These are phyloP conservation scores for Ophiobolus disseminans DNA, from an alignment of 2,329 filamentous ascomycete species.

Conservation along the genomic window DNA sequence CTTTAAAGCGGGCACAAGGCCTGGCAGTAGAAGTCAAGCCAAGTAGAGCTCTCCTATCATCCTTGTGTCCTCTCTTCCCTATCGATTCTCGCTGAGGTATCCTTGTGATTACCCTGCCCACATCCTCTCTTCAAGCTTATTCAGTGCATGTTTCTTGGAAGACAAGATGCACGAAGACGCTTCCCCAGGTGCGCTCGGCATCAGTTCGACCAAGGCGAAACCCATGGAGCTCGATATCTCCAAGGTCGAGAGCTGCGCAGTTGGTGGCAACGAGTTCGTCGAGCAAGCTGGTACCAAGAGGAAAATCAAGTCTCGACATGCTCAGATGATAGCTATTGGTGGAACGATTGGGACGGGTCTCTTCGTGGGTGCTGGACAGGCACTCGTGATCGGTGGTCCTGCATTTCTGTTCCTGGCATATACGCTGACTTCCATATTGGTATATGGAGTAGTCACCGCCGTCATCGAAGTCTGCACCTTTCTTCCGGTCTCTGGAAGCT, in stretches of 20 bases:
- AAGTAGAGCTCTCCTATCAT: neutral
- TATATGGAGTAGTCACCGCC: slow-evolving; percentile 56
- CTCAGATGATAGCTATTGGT: slow-evolving; percentile 68
- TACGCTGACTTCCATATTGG: slow-evolving; percentile 48
- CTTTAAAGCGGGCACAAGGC: neutral
- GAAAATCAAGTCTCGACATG: slow-evolving; percentile 52
- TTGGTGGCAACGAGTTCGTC: neutral
- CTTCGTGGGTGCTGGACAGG: slow-evolving; percentile 64
- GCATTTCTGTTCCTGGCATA: slow-evolving; percentile 44
- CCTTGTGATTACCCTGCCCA: neutral
- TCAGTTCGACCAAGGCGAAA: neutral
- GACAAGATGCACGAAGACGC: neutral
- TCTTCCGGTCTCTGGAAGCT: slow-evolving; percentile 61
- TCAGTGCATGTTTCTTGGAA: neutral
- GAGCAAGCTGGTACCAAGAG: neutral
- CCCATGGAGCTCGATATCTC: neutral
- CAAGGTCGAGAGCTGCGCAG: neutral
- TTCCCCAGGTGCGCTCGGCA: neutral
- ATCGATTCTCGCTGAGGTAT: too few relatives aligned
- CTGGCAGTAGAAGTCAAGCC: neutral
- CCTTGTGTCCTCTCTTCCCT: neutral
- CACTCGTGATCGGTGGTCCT: slow-evolving; percentile 56
- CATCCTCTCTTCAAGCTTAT: neutral
- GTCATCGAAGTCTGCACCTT: slow-evolving; percentile 60
- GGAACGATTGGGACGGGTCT: slow-evolving; percentile 67